Percentiles rank a stretch among this genome's conserved stretches.
Conservation (phyloP, 2,329 filamentous ascomycete species). For the Aspergillus aculeatus region DNA sequence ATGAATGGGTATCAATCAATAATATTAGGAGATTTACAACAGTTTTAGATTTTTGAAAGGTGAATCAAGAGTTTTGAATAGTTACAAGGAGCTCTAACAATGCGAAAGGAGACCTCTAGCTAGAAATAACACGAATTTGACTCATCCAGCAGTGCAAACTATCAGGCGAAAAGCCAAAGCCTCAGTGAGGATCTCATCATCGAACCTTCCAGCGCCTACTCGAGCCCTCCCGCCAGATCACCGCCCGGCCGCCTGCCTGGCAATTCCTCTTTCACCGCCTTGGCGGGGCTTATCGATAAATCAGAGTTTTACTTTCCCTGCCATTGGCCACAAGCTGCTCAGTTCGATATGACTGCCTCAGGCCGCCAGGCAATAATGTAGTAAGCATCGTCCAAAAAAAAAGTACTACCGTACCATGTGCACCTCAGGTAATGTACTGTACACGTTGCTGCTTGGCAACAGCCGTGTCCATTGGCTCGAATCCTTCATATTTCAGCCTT, state of each 20-base stretch:
- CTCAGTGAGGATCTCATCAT: constrained; percentile 29
- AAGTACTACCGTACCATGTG: too few relatives aligned
- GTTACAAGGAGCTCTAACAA: background rate
- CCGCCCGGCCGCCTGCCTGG: constrained; percentile 22
- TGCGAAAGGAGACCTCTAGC: background rate
- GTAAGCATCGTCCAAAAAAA: too few relatives aligned
- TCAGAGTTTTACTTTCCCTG: constrained; percentile 7
- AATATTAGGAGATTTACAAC: background rate
- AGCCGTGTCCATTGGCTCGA: too few relatives aligned
- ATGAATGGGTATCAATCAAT: background rate
- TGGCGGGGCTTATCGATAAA: constrained; percentile 26
- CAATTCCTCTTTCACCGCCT: constrained; percentile 20
- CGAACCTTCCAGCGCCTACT: constrained; percentile 44
- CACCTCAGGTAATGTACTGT: background rate
- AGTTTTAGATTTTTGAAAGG: too few relatives aligned
- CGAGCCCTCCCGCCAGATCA: constrained; percentile 25
- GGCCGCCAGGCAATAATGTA: background rate
- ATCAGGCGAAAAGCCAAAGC: background rate
- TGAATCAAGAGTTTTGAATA: background rate
- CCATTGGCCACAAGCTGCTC: background rate
- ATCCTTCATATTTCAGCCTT: too few relatives aligned
- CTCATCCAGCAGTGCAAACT: background rate
- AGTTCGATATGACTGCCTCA: background rate
- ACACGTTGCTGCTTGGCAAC: background rate
- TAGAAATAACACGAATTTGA: background rate